phyloP scores from a whole-genome alignment of 2,329 filamentous ascomycete species.

The Stromatinia cepivora region DNA sequence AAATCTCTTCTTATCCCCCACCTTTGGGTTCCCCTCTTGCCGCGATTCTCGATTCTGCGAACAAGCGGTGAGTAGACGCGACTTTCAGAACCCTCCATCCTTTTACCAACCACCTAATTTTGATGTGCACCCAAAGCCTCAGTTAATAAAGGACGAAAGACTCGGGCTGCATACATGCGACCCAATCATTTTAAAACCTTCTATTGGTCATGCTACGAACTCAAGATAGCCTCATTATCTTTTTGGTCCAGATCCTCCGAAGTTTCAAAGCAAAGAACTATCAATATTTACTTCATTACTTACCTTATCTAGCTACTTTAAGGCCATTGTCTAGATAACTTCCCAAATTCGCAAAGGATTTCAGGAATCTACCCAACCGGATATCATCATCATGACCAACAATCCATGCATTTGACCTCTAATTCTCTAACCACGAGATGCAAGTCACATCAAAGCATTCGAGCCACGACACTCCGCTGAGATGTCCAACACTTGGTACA shows the following conservation, averaged over 20 bases:
- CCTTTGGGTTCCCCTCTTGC: slow-evolving; percentile 1
- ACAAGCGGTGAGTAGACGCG: slow-evolving; percentile 23
- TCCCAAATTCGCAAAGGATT: not conserved
- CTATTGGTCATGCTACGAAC: slow-evolving; percentile 7
- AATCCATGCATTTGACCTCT: slow-evolving; percentile 27
- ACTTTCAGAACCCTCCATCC: not conserved
- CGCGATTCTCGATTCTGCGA: slow-evolving; percentile 13
- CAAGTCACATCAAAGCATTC: slow-evolving; percentile 34
- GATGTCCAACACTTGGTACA: slow-evolving; percentile 6
- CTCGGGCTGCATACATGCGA: slow-evolving; percentile 16
- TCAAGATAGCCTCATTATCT: slow-evolving; percentile 20
- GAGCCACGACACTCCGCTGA: slow-evolving; percentile 38
- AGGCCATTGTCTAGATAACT: not conserved
- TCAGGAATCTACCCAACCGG: not conserved
- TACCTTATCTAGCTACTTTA: not conserved
- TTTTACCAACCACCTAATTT: slow-evolving; percentile 12
- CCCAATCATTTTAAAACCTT: not conserved
- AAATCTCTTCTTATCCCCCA: slow-evolving; percentile 12
- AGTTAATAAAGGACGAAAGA: slow-evolving; percentile 5
- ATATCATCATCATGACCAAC: slow-evolving; percentile 19
- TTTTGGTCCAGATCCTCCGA: slow-evolving; percentile 6
- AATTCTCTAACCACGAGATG: slow-evolving; percentile 32
- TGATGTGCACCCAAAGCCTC: slow-evolving; percentile 1
- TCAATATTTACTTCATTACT: not conserved
- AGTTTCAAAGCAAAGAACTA: not conserved